A percentile compares a stretch with the other conserved stretches of the same genome.
These are phyloP conservation scores for Eucalyptus urophylla DNA, from an alignment of 345 rosid genomes.

Conservation along the genomic window DNA sequence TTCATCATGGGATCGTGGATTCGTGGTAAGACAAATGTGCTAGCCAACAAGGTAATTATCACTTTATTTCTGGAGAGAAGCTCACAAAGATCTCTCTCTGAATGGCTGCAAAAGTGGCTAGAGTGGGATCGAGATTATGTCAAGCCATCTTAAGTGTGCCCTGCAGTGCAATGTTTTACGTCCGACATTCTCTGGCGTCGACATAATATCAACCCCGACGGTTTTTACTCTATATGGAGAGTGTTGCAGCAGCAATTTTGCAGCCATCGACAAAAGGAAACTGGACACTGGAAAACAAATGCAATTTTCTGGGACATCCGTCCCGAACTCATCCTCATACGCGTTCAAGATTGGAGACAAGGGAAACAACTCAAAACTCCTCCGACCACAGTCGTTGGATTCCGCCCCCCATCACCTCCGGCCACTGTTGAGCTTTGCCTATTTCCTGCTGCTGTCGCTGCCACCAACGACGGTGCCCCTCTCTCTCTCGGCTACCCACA, in stretches of 20 bases:
- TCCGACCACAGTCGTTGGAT: not conserved
- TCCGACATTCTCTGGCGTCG: not conserved
- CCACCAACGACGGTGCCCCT: too few relatives aligned
- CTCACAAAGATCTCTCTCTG: not conserved
- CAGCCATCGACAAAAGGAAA: accelerated
- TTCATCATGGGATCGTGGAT: not conserved
- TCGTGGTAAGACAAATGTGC: not conserved
- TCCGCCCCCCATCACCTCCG: not conserved
- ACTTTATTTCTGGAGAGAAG: not conserved
- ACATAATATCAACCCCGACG: not conserved
- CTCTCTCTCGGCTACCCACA: too few relatives aligned
- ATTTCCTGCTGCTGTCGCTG: too few relatives aligned
- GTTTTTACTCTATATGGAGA: not conserved
- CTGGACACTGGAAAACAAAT: not conserved
- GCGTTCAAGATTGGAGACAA: not conserved
- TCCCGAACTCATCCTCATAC: not conserved
- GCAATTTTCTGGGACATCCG: not conserved
- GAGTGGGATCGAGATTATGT: not conserved
- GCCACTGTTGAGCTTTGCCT: too few relatives aligned
- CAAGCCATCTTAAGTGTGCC: not conserved
- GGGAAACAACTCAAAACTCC: not conserved
- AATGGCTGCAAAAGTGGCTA: not conserved
- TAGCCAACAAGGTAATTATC: not conserved
- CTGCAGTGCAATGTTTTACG: too few relatives aligned
- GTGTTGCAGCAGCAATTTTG: not conserved